Evolutionary conservation across 2,329 filamentous ascomycete species (phyloP), one percentile per base, ranked within the genome.

Genomic region (Plenodomus tracheiphilus): DNA sequence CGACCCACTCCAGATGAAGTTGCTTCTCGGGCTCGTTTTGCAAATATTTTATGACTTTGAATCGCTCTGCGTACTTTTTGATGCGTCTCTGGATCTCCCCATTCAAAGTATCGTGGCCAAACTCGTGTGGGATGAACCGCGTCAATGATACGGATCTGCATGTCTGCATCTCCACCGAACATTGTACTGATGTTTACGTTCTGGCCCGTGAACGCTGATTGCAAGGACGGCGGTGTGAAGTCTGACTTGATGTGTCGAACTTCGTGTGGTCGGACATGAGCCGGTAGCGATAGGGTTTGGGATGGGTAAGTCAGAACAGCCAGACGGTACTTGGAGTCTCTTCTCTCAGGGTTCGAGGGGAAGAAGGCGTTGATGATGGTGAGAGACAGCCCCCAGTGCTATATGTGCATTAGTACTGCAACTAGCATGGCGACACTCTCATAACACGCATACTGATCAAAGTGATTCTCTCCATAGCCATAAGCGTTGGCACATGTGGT

Each of bases 41-140:
- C 18, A 75, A 54, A 44, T 74, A 62, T 8, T 64, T 37, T 16
- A 74, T 60, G 2, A 68, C 55, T 22, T 62, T 61, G 9, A 62
- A 64, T 16, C 67, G 62, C 37, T 63, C 66, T 10, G 48, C 54
- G 32, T 56, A 58, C 9, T 65, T 66, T 16, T 66, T 58, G 10
- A 74, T 46, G 8, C 71, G 64, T 13, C 49, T 43, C 40, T 68
- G 64, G 7, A 74, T 55, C 4, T 41, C 39, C 15, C 47, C 37
- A 49, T 74, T 74, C 22, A 70, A 51, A 19, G 65, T 56, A 42
- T 68, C 63, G 32, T 67, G 69, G 37, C 71, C 73, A 51, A 74
- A 78, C 46, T 77, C 75, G 21, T 69, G 63, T 10, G 75, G 74
- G 21, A 78, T 66, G 55, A 76, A 73, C 15, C 72, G 67, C 75